Evolutionary conservation across 345 rosid genomes (phyloP), one percentile per base, ranked within the genome.

Genomic region (Lenwebbia sp.): DNA sequence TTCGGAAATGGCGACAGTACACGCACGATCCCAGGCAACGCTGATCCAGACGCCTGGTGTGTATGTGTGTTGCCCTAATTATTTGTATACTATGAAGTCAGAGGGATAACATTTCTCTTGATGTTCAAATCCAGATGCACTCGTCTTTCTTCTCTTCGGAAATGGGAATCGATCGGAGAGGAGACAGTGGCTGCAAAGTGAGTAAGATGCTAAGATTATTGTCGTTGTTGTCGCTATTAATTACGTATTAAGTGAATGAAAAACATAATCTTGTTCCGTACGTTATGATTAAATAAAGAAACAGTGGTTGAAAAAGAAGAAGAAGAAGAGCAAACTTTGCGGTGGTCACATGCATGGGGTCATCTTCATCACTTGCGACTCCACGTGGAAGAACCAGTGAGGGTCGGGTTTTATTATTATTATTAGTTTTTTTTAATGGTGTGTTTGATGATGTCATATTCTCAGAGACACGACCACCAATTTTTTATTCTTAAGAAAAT

Each of bases 11-110:
- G 75, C 83, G 40, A 58, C 85, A 11, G 49, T 14, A 60, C 50
- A 87, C 84, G 89, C 91, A 89, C 84, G 92, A 93, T 93, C 91
- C 94, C 56, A 92, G 90, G 91, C 91, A 87, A 81, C 83, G 84
- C 87, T 87, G 82, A 92, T 91, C 93, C 93, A 90, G 82, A 89
- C 60, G 78, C 78, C 47, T 33, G 13, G 40, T 37, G 40, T 37
- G 40, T 37, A 2, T 21, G 11, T 10, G 50, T 5, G 11, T 65
- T 65, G 44, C 44, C 78, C 44, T 65, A 33, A 37, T 17, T 60
- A 6, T 41, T 11, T 49, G 51, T 49, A 49, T 49, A 44, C 33
- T 19, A 47, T 15, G 49, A 25, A 57, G 51, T 41, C 75, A 83
- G 44, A 51, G 54, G 37, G 25, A 28, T 37, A 1, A 12, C 37